These are phyloP conservation scores for Phoenix roebelenii DNA, from an alignment of 176 grass and related monocot species.

Conservation along the genomic window DNA sequence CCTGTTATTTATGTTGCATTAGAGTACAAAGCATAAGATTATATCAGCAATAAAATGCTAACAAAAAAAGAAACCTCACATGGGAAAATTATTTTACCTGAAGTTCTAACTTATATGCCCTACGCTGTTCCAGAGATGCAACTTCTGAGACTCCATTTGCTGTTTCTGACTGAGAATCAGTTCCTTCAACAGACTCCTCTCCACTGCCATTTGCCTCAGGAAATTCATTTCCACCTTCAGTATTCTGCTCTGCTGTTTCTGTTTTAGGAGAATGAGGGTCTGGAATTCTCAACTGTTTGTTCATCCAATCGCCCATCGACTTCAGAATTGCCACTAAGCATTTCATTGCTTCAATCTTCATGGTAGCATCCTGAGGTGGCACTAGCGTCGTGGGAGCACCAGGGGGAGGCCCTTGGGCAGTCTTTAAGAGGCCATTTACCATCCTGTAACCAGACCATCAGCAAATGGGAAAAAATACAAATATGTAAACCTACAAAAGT, in stretches of 20 bases:
- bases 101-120: conserved; percentile 98
- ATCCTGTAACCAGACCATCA: conserved; percentile 36
- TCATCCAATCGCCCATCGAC: conserved; percentile 99
- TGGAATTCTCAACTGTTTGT: conserved; percentile 92
- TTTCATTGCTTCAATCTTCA: conserved; percentile 99
- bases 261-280: conserved; percentile 55
- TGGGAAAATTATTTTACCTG: conserved; percentile 45
- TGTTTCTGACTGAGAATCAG: conserved; percentile 67
- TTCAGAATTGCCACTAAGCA: conserved; percentile 92
- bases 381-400: conserved; percentile 73
- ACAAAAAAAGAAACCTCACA: conserved; percentile 18
- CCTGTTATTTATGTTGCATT: conserved; percentile 47
- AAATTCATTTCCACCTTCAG: conserved; percentile 52
- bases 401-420: conserved; percentile 92
- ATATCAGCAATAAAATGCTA: too few relatives aligned
- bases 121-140: conserved; percentile 81
- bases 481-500: background rate
- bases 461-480: too few relatives aligned
- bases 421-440: conserved; percentile 97
- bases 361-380: conserved; percentile 72
- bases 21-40: conserved; percentile 10
- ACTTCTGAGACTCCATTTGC: conserved; percentile 64
- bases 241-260: conserved; percentile 57
- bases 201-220: conserved; percentile 38
- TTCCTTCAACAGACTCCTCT: conserved; percentile 67